phyloP scores from a whole-genome alignment of 1,139 yeast genomes.

The Sugiyamaella pinicola region DNA sequence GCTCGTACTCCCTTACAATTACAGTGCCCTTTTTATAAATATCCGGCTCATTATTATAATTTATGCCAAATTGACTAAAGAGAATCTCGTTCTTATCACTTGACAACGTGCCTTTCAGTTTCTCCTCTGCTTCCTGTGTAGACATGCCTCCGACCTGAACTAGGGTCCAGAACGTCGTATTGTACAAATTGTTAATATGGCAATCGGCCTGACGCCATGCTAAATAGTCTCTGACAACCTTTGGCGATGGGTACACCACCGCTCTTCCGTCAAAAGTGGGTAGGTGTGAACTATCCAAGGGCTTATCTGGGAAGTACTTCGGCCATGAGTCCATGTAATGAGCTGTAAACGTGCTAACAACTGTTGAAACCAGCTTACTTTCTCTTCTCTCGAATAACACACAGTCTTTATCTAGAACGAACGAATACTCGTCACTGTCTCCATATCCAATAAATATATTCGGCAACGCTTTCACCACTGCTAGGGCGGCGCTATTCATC shows the following conservation, averaged over 20 bases:
- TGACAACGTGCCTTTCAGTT: constrained; percentile 70
- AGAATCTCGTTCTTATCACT: constrained; percentile 86
- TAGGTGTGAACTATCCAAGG: constrained; percentile 47
- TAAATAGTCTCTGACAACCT: constrained; percentile 73
- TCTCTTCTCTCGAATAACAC: constrained; percentile 79
- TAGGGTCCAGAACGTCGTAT: constrained; percentile 89
- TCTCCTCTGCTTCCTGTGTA: constrained; percentile 76
- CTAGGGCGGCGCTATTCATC: constrained; percentile 79
- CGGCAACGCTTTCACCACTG: constrained; percentile 61
- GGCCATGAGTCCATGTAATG: constrained; percentile 72
- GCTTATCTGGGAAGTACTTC: constrained; percentile 53
- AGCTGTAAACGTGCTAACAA: constrained; percentile 81
- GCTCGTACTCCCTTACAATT: constrained; percentile 53
- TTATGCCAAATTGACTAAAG: constrained; percentile 74
- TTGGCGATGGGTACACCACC: constrained; percentile 72
- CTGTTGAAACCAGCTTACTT: constrained; percentile 72
- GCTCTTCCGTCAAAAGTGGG: constrained; percentile 95
- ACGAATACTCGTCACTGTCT: constrained; percentile 89
- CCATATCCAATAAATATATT: constrained; percentile 88
- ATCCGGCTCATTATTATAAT: constrained; percentile 88
- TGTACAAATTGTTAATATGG: constrained; percentile 90
- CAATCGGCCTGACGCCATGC: constrained; percentile 98
- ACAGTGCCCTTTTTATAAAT: constrained; percentile 86
- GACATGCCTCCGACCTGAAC: constrained; percentile 70
- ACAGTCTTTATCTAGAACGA: constrained; percentile 60